Evolutionary conservation across 345 rosid species (phyloP).

Genomic region (Melaleuca quinquenervia): DNA sequence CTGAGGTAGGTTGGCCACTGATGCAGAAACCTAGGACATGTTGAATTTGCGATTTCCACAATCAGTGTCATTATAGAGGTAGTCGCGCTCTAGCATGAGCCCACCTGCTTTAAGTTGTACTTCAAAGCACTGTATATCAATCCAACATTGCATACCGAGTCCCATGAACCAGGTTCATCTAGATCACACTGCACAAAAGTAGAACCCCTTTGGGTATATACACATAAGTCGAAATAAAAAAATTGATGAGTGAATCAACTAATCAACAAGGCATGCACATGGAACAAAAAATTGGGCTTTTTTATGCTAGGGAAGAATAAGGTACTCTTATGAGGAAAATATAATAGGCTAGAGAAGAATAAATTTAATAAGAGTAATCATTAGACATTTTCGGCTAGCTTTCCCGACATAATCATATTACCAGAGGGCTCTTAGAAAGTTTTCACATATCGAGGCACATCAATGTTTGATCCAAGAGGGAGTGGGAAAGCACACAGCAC

Average conservation of each 20-base stretch:
- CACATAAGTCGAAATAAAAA: background rate
- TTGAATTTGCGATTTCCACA: conserved; percentile 58
- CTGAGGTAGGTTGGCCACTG: conserved; percentile 66
- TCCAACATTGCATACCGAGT: conserved; percentile 82
- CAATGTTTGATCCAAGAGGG: too few relatives aligned
- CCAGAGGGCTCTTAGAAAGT: too few relatives aligned
- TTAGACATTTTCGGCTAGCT: too few relatives aligned
- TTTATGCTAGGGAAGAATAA: too few relatives aligned
- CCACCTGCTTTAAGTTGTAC: conserved; percentile 79
- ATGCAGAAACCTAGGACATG: conserved; percentile 68
- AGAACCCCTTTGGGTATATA: background rate
- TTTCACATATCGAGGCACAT: too few relatives aligned
- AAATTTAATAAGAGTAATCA: too few relatives aligned
- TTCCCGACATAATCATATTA: too few relatives aligned
- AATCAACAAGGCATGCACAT: background rate
- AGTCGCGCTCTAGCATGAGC: conserved; percentile 79
- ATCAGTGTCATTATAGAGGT: conserved; percentile 76
- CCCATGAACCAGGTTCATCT: conserved; percentile 61
- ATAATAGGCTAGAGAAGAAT: too few relatives aligned
- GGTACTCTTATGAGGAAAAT: too few relatives aligned
- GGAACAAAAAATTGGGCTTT: too few relatives aligned
- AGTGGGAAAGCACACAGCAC: too few relatives aligned
- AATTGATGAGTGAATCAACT: background rate
- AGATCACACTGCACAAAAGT: conserved; percentile 70
- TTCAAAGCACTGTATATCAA: conserved; percentile 83